These are phyloP conservation scores for Quercus tomentella DNA, from an alignment of 331 rosid species.

Conservation along the genomic window DNA sequence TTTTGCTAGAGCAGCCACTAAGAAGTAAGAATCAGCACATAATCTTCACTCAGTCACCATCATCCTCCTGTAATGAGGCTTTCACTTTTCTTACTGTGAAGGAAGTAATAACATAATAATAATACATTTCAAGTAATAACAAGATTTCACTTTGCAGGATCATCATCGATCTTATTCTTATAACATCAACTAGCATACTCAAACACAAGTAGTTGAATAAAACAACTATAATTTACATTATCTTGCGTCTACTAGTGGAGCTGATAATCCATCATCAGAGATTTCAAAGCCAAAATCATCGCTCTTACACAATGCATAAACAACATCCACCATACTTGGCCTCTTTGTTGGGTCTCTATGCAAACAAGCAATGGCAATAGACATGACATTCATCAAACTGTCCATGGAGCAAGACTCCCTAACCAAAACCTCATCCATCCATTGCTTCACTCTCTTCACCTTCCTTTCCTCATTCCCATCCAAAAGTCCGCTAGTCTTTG, in stretches of 20 bases:
- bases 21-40: too few relatives aligned
- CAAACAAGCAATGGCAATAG: constrained; percentile 69
- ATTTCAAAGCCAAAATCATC: constrained; percentile 63
- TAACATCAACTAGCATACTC: neutral
- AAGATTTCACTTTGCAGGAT: neutral
- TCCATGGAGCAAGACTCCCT: constrained; percentile 59
- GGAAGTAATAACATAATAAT: neutral
- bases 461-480: constrained; percentile 56
- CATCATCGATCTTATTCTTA: neutral
- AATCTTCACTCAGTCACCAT: too few relatives aligned
- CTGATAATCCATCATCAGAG: constrained; percentile 54
- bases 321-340: constrained; percentile 81
- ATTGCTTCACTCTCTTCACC: constrained; percentile 37
- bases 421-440: constrained; percentile 55
- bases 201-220: neutral
- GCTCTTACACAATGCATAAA: constrained; percentile 66
- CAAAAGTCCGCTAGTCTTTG: constrained; percentile 32
- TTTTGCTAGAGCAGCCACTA: too few relatives aligned
- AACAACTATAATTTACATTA: constrained; percentile 18
- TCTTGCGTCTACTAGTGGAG: constrained; percentile 47
- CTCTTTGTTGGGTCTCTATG: constrained; percentile 67
- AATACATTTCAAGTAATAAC: neutral
- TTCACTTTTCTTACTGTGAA: neutral
- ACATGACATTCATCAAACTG: constrained; percentile 47
- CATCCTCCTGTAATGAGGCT: neutral